Evolutionary conservation across 805 yeast genomes (phyloP), one percentile per base, ranked within the genome.

Genomic region (Kazachstania kunashirensis): DNA sequence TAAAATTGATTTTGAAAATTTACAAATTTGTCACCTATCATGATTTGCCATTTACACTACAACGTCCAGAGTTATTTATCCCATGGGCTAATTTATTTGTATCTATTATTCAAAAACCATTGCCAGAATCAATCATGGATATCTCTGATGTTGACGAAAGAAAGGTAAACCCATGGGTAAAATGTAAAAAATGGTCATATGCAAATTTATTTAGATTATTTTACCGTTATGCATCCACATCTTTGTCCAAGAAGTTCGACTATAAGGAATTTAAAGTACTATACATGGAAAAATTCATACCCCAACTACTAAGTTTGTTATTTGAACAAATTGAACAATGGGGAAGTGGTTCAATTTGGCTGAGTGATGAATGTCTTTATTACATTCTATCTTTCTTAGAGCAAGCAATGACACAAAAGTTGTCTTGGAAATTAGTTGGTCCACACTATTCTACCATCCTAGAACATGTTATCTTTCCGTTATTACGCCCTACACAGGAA

Each of bases 121-220:
- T 58, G 12, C 39, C 55, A 12, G 36, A 42, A 26, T 40, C 43
- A 17, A 28, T 55, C 7, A 32, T 53, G 15, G 67, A 69, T 29
- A 73, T 75, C 2, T 41, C 67, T 42, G 64, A 67, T 14, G 48
- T 71, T n/a, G 77, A 74, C 33, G 67, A 66, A 6, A 70, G 72
- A 16, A 79, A 75, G 28, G 65, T 75, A 34, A 65, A 71, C 47
- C 79, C 75, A 33, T 82, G 80, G 80, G 78, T 66, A 53, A 89
- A 76, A 61, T 73, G 76, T 47, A 88, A 72, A 63, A 92, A 89
- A 57, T 89, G 97, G 96, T 75, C 94, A 1, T 77, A 77, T 51
- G 85, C 84, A 17, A 85, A 84, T 55, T 55, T 88, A 28, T 71
- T 69, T 46, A 72, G 94, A 46, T 55, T 86, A 3, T 83, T 83